These are phyloP conservation scores for Sphaerulina vaccinii DNA, from an alignment of 2,329 filamentous ascomycete genomes.

Conservation along the genomic window DNA sequence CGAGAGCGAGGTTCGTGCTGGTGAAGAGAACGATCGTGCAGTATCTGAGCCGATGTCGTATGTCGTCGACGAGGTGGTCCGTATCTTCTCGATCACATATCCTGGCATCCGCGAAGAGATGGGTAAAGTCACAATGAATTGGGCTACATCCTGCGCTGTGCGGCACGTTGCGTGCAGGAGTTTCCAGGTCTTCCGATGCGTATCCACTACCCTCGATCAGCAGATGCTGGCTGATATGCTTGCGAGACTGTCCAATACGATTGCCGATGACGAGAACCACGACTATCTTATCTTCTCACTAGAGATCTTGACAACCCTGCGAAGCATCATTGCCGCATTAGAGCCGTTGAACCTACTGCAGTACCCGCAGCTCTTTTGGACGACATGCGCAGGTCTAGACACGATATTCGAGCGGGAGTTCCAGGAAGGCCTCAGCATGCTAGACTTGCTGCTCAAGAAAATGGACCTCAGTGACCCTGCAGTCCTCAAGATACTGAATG, in stretches of 20 bases:
- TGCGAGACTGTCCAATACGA: conserved; percentile 89
- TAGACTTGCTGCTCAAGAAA: conserved; percentile 81
- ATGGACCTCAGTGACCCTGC: conserved; percentile 72
- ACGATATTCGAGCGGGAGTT: conserved; percentile 97
- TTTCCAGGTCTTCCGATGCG: conserved; percentile 95
- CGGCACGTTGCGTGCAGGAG: conserved; percentile 92
- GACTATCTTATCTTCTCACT: conserved; percentile 97
- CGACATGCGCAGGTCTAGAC: conserved; percentile 90
- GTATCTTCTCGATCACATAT: conserved; percentile 80
- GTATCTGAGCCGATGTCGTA: conserved; percentile 86
- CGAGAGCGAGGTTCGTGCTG: conserved; percentile 73
- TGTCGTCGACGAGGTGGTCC: conserved; percentile 76
- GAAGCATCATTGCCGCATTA: conserved; percentile 84
- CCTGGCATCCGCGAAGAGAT: conserved; percentile 87
- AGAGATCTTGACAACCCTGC: conserved; percentile 93
- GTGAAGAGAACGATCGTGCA: conserved; percentile 65
- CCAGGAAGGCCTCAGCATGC: conserved; percentile 84
- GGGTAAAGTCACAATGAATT: conserved; percentile 84
- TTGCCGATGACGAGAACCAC: conserved; percentile 81
- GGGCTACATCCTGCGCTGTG: conserved; percentile 96
- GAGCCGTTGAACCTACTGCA: conserved; percentile 74
- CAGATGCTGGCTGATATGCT: conserved; percentile 97
- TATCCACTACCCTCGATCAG: conserved; percentile 85
- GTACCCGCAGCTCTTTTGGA: conserved; percentile 98
- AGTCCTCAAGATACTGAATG: conserved; percentile 69